A percentile compares a stretch with the other conserved stretches of the same genome.
These are phyloP conservation scores for Carex myosuroides DNA, from an alignment of 176 grass and related monocot species.

Conservation along the genomic window DNA sequence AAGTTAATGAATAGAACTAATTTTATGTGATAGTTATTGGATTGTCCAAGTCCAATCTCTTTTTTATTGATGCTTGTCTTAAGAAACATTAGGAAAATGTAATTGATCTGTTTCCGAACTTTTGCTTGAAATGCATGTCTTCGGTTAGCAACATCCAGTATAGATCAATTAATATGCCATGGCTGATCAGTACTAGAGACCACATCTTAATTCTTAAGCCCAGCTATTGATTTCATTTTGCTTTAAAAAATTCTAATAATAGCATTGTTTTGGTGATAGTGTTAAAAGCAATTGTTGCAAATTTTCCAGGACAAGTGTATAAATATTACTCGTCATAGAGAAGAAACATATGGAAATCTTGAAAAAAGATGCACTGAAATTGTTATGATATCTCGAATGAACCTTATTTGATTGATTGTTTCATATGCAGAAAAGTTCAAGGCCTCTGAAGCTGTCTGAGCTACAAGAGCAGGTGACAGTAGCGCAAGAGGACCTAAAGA, in stretches of 20 bases:
- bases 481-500: conserved; percentile 54
- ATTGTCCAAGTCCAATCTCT: background rate
- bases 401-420: conserved; percentile 5
- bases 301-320: background rate
- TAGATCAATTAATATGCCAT: background rate
- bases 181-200: background rate
- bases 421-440: conserved; percentile 41
- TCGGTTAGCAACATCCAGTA: background rate
- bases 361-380: background rate
- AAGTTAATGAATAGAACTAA: background rate
- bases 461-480: conserved; percentile 42
- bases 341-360: background rate
- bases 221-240: background rate
- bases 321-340: background rate
- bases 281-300: background rate
- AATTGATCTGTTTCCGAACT: background rate
- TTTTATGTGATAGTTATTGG: background rate
- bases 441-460: conserved; percentile 39
- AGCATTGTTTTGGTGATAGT: background rate
- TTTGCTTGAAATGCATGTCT: background rate
- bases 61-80: background rate
- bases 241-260: background rate
- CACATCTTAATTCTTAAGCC: background rate
- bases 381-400: background rate
- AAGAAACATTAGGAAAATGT: background rate